These are phyloP conservation scores for Mesembryanthemum crystallinum DNA, from an alignment of 148 eudicot genomes.

Conservation along the genomic window DNA sequence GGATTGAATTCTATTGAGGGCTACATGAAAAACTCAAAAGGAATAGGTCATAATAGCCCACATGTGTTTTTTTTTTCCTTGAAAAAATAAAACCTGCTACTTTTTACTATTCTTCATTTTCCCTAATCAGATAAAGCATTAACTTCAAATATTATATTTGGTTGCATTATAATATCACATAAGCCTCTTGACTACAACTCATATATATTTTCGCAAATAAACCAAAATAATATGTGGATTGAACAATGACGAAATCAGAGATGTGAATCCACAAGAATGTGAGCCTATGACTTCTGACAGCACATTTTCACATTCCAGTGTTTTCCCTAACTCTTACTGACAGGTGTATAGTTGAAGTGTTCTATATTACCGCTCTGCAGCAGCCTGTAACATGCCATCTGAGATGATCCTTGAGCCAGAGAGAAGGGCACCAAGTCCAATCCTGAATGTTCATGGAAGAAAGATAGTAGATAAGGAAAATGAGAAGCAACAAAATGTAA, in stretches of 20 bases:
- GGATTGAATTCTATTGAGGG: too few relatives aligned
- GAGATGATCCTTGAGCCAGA: conserved; percentile 77
- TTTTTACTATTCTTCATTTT: too few relatives aligned
- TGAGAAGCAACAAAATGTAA: not conserved
- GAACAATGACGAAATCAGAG: not conserved
- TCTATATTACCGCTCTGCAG: conserved; percentile 77
- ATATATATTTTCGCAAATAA: not conserved
- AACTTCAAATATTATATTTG: not conserved
- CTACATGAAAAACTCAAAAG: too few relatives aligned
- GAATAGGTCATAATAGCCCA: too few relatives aligned
- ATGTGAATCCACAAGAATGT: not conserved
- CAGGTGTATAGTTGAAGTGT: conserved; percentile 1
- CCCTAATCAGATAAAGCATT: not conserved
- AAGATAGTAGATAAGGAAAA: conserved; percentile 14
- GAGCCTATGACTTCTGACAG: not conserved
- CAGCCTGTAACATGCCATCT: conserved; percentile 99
- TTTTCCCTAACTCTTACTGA: not conserved
- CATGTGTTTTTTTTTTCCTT: too few relatives aligned
- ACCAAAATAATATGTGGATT: not conserved
- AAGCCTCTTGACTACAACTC: not conserved
- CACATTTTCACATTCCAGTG: not conserved
- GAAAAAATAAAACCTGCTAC: too few relatives aligned
- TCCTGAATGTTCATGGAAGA: conserved; percentile 42
- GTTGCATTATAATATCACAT: not conserved
- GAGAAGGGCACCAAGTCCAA: conserved; percentile 94